A percentile compares a stretch with the other conserved stretches of the same genome.
phyloP scores from a whole-genome alignment of 495 filamentous ascomycete species.

The Aspergillus affinis region DNA sequence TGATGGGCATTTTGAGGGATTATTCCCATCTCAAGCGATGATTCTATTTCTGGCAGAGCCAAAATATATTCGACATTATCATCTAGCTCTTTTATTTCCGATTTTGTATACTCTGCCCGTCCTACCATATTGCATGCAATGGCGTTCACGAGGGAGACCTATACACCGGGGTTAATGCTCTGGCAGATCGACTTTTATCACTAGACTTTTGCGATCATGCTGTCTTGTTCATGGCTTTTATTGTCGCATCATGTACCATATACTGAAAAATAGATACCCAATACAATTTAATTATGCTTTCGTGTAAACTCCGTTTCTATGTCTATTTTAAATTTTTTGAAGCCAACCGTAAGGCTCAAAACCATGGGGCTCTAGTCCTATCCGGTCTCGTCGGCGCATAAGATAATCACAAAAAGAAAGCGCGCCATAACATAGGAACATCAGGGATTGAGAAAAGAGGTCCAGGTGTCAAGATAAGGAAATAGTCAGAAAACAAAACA shows the following conservation, averaged over 20 bases:
- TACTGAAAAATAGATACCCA: conserved; percentile 34
- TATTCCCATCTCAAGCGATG: conserved; percentile 64
- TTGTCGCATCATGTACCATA: conserved; percentile 20
- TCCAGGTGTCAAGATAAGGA: too few relatives aligned
- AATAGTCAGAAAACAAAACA: too few relatives aligned
- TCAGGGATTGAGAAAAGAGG: too few relatives aligned
- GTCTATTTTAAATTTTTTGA: neutral
- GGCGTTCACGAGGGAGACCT: neutral
- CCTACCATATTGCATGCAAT: neutral
- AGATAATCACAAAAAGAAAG: too few relatives aligned
- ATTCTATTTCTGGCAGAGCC: conserved; percentile 10
- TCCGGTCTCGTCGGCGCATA: too few relatives aligned
- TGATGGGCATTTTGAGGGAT: conserved; percentile 84
- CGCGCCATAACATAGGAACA: too few relatives aligned
- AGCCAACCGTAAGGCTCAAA: neutral
- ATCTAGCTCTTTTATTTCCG: neutral
- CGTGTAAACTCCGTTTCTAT: neutral
- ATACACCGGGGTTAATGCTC: conserved; percentile 1
- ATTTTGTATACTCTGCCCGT: neutral
- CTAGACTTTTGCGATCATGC: conserved; percentile 4
- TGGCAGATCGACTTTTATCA: neutral
- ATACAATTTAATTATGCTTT: conserved; percentile 13
- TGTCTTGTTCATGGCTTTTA: conserved; percentile 3
- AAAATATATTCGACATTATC: neutral
- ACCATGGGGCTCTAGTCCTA: too few relatives aligned